Conservation (phyloP, 2,329 filamentous ascomycete species). For the Apiospora rasikravindrae region DNA sequence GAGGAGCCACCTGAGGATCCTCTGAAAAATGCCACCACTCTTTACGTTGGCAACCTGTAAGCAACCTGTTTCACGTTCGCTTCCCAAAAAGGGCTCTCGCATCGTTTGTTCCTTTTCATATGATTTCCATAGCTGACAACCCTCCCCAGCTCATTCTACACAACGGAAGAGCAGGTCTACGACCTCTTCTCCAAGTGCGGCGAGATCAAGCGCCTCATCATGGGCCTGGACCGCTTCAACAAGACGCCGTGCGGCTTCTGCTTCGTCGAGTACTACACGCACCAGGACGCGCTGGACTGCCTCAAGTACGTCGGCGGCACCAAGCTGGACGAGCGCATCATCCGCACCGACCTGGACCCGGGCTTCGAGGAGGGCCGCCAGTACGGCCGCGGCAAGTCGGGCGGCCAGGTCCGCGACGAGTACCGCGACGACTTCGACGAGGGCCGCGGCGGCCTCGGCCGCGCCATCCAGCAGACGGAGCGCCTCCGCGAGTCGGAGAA, state of each 20-base stretch:
- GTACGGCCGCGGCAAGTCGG: slow-evolving; percentile 93
- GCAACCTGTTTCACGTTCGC: slow-evolving; percentile 37
- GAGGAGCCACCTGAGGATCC: slow-evolving; percentile 73
- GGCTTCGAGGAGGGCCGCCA: slow-evolving; percentile 96
- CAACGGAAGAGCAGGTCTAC: slow-evolving; percentile 98
- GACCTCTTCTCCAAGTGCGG: slow-evolving; percentile 96
- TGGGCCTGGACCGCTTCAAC: slow-evolving; percentile 95
- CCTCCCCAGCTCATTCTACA: slow-evolving; percentile 82
- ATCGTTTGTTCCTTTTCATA: neutral
- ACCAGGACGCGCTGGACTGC: slow-evolving; percentile 95
- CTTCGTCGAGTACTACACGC: slow-evolving; percentile 99
- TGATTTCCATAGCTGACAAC: slow-evolving; percentile 22
- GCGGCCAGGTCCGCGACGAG: slow-evolving; percentile 96
- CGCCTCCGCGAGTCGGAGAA: slow-evolving; percentile 48
- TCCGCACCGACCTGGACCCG: slow-evolving; percentile 92
- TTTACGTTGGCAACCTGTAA: slow-evolving; percentile 96
- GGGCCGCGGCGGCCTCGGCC: slow-evolving; percentile 86
- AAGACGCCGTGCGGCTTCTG: slow-evolving; percentile 99
- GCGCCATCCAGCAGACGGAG: slow-evolving; percentile 70
- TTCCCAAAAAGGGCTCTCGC: neutral
- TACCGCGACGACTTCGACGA: slow-evolving; percentile 98
- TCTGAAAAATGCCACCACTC: slow-evolving; percentile 84
- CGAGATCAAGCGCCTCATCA: slow-evolving; percentile 96
- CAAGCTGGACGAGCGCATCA: slow-evolving; percentile 96
- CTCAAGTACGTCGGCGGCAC: slow-evolving; percentile 99